Evolutionary conservation across 2,329 filamentous ascomycete genomes (phyloP), one percentile per base, ranked within the genome.

Genomic region (Didymosphaeria variabile): DNA sequence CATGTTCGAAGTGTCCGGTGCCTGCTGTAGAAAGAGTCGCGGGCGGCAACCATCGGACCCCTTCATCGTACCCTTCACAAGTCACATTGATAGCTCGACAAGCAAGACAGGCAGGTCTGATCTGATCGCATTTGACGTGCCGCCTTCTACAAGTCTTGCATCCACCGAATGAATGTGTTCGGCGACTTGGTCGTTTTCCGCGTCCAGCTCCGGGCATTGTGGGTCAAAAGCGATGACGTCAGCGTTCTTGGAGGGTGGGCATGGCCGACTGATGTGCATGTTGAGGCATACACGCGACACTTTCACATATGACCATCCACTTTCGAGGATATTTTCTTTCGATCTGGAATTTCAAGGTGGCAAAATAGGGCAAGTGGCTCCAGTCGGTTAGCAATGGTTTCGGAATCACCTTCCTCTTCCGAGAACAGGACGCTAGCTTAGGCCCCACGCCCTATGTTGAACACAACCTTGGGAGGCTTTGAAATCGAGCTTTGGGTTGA

Each of bases 71-170:
- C 23, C 62, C 59, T 32, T 53, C 52, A 21, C 62, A 65, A 2
- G 49, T 31, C 15, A 57, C 38, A 57, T 57, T 46, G 9, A 58
- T 29, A 13, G 59, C 52, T 46, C 55, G 36, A 49, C 62, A 65
- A 15, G 50, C 47, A 42, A 55, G 34, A 47, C 63, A 65, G 12
- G 49, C 17, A 9, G 63, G 60, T 40, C 60, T 55, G 19, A 50
- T 45, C 53, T 63, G 53, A 44, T 65, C 63, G 34, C 62, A 64
- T 32, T 64, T 64, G 3, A 64, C 49, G 26, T 60, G 60, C 5
- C 63, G 57, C 15, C 57, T 36, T n/a, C 63, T 53, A 55, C 62
- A 65, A 7, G 63, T 65, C 21, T 40, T 44, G 36, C 63, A 65
- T 8, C 63, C 60, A 3, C 55, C 47, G 45, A 65, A 59, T n/a